Percentiles rank a stretch among this genome's conserved stretches.
These are phyloP conservation scores for Umbilicus rupestris DNA, from an alignment of 164 flowering plant species.

Conservation along the genomic window DNA sequence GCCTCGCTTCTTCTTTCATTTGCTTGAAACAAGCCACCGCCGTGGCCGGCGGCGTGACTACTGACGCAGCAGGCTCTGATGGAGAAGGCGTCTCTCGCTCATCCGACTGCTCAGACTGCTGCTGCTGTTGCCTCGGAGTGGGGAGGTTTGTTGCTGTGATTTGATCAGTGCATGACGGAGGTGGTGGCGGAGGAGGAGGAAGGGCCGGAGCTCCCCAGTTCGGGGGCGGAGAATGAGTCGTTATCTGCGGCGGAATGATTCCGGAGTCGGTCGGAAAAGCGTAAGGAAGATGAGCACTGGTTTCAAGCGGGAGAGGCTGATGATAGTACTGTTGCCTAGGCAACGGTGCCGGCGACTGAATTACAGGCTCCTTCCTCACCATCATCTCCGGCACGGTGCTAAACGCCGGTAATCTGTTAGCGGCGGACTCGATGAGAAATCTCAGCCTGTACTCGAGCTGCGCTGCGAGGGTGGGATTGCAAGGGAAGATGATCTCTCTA, in stretches of 20 bases:
- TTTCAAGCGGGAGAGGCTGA: too few species aligned
- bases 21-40: conserved; percentile 7
- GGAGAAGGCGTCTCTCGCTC: not conserved
- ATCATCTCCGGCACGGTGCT: not conserved
- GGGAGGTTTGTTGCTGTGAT: not conserved
- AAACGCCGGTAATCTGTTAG: not conserved
- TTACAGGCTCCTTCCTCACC: conserved; percentile 16
- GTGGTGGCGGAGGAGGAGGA: not conserved
- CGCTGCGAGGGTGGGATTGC: conserved; percentile 74
- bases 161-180: not conserved
- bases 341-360: conserved; percentile 9
- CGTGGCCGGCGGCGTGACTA: not conserved
- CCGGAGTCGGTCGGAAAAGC: too few species aligned
- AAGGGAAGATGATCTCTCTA: conserved; percentile 78
- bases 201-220: conserved; percentile 23
- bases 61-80: not conserved
- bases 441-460: conserved; percentile 71
- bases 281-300: conserved; percentile 18
- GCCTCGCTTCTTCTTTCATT: conserved; percentile 47
- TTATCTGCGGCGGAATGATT: conserved; percentile 2
- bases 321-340: not conserved
- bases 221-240: conserved; percentile 16
- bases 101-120: conserved; percentile 5
- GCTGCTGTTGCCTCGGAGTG: conserved; percentile 11
- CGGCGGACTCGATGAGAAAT: conserved; percentile 35